Conservation (phyloP, 2,329 filamentous ascomycete species). For the Phialophora chinensis region DNA sequence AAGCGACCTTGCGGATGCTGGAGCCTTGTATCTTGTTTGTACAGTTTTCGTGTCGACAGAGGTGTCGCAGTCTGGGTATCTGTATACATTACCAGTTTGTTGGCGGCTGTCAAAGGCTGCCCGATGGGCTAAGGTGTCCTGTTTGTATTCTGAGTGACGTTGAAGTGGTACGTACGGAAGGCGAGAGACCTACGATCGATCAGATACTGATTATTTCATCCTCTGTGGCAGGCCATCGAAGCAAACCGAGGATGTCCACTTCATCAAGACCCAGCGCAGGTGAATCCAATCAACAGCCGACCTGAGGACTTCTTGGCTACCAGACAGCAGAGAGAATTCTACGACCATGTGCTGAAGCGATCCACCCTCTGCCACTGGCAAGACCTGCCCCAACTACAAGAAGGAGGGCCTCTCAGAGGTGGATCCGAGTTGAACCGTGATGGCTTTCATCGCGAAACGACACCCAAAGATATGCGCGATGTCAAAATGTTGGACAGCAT, state of each 20-base stretch:
- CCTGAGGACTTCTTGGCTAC: constrained; percentile 37
- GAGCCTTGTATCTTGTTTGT: constrained; percentile 33
- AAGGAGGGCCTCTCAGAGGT: not conserved
- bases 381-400: constrained; percentile 14
- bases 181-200: not conserved
- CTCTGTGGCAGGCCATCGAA: constrained; percentile 20
- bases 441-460: constrained; percentile 20
- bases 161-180: constrained; percentile 18
- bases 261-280: constrained; percentile 29
- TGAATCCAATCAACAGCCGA: constrained; percentile 32
- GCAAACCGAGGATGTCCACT: constrained; percentile 32
- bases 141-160: constrained; percentile 20
- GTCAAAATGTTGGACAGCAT: constrained; percentile 21
- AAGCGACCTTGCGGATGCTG: constrained; percentile 23
- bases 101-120: constrained; percentile 27
- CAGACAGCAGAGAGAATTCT: constrained; percentile 24
- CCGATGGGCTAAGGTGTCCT: constrained; percentile 34
- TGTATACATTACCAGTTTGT: constrained; percentile 38
- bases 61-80: constrained; percentile 37
- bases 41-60: constrained; percentile 30
- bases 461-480: constrained; percentile 24
- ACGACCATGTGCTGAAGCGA: constrained; percentile 27
- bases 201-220: not conserved
- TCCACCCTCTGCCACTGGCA: constrained; percentile 27
- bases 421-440: not conserved